These are phyloP conservation scores for Fusarium citri DNA, from an alignment of 2,329 filamentous ascomycete species.

Conservation along the genomic window DNA sequence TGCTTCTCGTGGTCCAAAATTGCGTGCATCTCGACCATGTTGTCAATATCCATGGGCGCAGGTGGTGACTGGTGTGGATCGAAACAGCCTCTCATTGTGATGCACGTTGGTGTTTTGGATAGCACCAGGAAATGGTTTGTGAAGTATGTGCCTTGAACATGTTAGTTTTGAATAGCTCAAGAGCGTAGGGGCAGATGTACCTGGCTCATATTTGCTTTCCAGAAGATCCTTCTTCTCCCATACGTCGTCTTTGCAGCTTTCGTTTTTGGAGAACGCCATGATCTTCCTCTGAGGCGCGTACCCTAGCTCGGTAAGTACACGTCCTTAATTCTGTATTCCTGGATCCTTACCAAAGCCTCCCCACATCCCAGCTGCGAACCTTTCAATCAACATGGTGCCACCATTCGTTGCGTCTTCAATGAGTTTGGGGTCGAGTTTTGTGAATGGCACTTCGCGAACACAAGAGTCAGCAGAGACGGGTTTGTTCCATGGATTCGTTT, in stretches of 20 bases:
- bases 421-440: slow-evolving; percentile 1
- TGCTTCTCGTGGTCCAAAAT: slow-evolving; percentile 4
- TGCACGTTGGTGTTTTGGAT: slow-evolving; percentile 20
- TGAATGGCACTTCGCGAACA: slow-evolving; percentile 28
- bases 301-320: neutral
- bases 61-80: slow-evolving; percentile 21
- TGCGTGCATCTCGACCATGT: slow-evolving; percentile 24
- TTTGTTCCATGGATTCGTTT: slow-evolving; percentile 40
- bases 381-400: slow-evolving; percentile 33
- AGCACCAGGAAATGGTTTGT: slow-evolving; percentile 37
- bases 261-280: slow-evolving; percentile 21
- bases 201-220: slow-evolving; percentile 33
- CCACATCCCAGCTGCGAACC: slow-evolving; percentile 34
- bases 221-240: slow-evolving; percentile 37
- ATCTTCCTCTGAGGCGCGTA: slow-evolving; percentile 31
- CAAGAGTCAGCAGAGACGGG: slow-evolving; percentile 34
- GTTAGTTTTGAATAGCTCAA: rapidly evolving
- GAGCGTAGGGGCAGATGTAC: neutral
- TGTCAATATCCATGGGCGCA: slow-evolving; percentile 1
- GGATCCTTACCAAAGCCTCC: slow-evolving; percentile 34
- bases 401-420: slow-evolving; percentile 30
- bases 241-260: slow-evolving; percentile 17
- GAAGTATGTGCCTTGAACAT: slow-evolving; percentile 23
- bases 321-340: rapidly evolving
- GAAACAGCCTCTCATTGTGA: slow-evolving; percentile 34